Base-by-base conservation (phyloP, 805 yeast species). In the Metschnikowia noctiluminum region DNA sequence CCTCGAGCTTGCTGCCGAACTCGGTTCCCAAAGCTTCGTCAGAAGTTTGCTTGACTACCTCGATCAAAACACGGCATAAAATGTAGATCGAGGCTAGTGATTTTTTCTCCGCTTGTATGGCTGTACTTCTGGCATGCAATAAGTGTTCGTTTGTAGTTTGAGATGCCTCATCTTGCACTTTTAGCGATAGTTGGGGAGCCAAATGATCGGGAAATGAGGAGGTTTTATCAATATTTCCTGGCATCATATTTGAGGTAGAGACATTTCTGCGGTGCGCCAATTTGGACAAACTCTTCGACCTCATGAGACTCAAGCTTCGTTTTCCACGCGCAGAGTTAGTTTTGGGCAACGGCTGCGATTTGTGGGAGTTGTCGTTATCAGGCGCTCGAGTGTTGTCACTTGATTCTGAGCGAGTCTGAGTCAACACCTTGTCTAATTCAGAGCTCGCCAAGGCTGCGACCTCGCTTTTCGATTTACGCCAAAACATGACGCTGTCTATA, bases 401-500 rank as follows among this genome's bases (percentile, higher is more conserved):
- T 4, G 49, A 26, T 12, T 16, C 30, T 10, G 51, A 31, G 27
- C 49, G 53, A 3, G 81, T 79, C 2, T 53, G 48, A 13, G 48
- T 39, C 30, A 66, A 40, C 2, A 61, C 61, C 40, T 63, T 61
- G 37, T 73, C 78, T 13, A 73, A 70, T 46, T 73, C 77, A 1
- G 62, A 52, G 2, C 74, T 70, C 2, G 77, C 78, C 65, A 73
- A 60, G 6, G 69, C 59, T 1, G 96, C 89, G 3, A 87, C 84
- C 58, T 92, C 98, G 12, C 95, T 84, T 65, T 94, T 94, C 1
- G 92, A 82, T 63, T 92, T 89, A 51, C 98, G 78, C 99, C 99
- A 94, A 63, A 88, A 91, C 98, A 94, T 91, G 51, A 94, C 96
- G 7, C 96, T 89, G 65, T 94, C 99, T 32, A 95, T 90, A 1